Conservation (phyloP, 2,329 filamentous ascomycete genomes). For the Ilyonectria mors-panacis region DNA sequence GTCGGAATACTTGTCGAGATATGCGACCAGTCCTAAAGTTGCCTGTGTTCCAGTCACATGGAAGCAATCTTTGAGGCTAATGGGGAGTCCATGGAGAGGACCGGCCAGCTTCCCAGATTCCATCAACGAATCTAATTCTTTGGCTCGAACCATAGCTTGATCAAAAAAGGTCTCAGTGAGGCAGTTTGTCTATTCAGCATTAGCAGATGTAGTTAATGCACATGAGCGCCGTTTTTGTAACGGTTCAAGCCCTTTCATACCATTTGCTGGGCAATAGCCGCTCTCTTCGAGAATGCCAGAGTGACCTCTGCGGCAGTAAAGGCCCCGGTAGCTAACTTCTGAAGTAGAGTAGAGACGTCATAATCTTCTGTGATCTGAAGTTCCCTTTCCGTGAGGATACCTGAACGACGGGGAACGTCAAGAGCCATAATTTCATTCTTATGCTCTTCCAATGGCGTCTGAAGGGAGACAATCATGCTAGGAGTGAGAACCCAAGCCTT, state of each 20-base stretch:
- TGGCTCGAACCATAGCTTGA: background rate
- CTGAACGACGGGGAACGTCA: background rate
- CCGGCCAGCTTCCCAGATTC: constrained; percentile 11
- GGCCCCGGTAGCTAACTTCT: constrained; percentile 15
- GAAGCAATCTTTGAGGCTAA: constrained; percentile 31
- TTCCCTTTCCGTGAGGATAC: constrained; percentile 10
- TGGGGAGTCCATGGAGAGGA: constrained; percentile 24
- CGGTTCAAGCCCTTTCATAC: background rate
- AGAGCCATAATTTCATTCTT: background rate
- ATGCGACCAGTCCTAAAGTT: constrained; percentile 22
- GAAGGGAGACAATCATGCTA: too few relatives aligned
- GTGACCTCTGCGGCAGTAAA: constrained; percentile 35
- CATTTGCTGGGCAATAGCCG: constrained; percentile 37
- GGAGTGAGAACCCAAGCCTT: too few relatives aligned
- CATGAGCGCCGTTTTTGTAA: background rate
- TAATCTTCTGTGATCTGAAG: constrained; percentile 24
- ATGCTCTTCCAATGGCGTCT: too few relatives aligned
- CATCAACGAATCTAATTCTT: constrained; percentile 7
- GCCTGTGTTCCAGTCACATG: constrained; percentile 18
- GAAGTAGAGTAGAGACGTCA: constrained; percentile 2
- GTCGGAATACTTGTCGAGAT: constrained; percentile 10
- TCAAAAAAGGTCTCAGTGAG: constrained; percentile 27
- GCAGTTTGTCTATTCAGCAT: constrained; percentile 9
- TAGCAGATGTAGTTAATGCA: background rate
- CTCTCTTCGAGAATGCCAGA: constrained; percentile 21